A percentile compares a stretch with the other conserved stretches of the same genome.
These are phyloP conservation scores for Triticum timopheevii DNA, from an alignment of 176 grass and related monocot genomes.

Conservation along the genomic window DNA sequence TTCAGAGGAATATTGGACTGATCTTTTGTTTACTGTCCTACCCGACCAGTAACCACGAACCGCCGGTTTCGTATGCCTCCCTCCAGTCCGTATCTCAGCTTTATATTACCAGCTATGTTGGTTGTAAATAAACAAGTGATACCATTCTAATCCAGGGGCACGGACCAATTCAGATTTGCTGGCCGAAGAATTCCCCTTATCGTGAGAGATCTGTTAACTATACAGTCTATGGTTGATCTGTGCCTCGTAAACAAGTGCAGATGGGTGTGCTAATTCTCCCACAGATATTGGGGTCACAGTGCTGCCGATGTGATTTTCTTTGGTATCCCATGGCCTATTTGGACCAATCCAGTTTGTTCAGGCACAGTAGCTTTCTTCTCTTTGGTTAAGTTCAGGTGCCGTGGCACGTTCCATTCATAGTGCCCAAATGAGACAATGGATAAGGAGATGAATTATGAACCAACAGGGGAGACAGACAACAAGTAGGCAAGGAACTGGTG, in stretches of 20 bases:
- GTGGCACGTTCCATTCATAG: neutral
- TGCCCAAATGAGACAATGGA: neutral
- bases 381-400: conserved; percentile 3
- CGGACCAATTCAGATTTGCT: neutral
- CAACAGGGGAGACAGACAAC: neutral
- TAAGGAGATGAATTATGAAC: neutral
- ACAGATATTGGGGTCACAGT: neutral
- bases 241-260: neutral
- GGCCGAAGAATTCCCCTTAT: neutral
- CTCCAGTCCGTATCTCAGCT: neutral
- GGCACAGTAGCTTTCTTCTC: neutral
- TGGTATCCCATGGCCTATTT: neutral
- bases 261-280: neutral
- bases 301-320: neutral
- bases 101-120: neutral
- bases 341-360: neutral
- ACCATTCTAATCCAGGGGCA: neutral
- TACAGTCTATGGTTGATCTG: neutral
- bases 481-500: neutral
- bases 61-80: neutral
- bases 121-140: neutral
- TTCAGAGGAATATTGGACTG: neutral
- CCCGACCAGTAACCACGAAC: too few relatives aligned
- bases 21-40: neutral
- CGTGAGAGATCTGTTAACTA: neutral